Evolutionary conservation across 257 asterid species (phyloP), one percentile per base, ranked within the genome.

Genomic region (Marsdenia floribunda): DNA sequence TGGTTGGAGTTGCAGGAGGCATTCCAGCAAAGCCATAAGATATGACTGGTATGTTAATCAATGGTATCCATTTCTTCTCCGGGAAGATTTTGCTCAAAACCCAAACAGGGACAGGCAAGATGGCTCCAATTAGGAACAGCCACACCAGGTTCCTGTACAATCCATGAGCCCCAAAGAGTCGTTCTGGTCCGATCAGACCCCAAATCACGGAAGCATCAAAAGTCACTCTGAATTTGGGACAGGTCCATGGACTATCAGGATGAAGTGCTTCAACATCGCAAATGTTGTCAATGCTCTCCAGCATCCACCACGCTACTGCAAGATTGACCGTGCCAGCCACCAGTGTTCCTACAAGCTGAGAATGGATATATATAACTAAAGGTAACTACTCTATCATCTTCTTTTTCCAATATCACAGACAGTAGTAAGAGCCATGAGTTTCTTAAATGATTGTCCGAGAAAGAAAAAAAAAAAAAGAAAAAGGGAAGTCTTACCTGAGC

Each of bases 141-240:
- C 95, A 89, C 61, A 89, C 90, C 21, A 89, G 61, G 50, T 73
- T 61, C 0, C 86, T 83, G 69, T 93, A 93, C 26, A 89, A 83
- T 0, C 97, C 98, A 33, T 75, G 65, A 68, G 76, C 11, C 2
- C 90, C 87, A 71, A 93, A 93, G 82, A 91, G 88, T 3, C 90
- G 77, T 0, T 78, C 81, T 0, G 98, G 98, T 13, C 98, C 96
- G 1, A 91, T 85, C 26, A 93, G 85, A 2, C 98, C 98, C 98
- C 98, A 93, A 70, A 93, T 87, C 78, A 93, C 88, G 22, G 98
- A 89, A 10, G 98, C 91, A 18, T 84, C 89, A 78, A 88, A 93
- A 81, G 87, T 91, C 4, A 90, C 90, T 3, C 79, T 81, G 72
- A 87, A 96, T 0, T 88, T 79, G 0, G 96, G 98, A 77, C 98